Base-by-base conservation (phyloP, 1,284 basidiomycete species). In the Boletus semigastroideus region DNA sequence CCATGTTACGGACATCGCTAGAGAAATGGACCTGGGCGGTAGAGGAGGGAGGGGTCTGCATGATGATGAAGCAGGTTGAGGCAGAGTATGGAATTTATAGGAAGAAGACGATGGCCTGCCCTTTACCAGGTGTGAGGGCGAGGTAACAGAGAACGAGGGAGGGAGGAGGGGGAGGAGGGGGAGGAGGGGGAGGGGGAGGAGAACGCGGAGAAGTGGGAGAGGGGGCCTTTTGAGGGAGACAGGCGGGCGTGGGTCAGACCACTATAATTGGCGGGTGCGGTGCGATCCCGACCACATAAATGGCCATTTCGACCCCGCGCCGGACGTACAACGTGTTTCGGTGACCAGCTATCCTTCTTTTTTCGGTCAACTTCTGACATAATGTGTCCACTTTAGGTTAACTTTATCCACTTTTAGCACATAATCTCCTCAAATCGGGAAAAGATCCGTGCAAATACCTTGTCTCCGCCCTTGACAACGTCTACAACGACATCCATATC, bases 1-100 rank as follows among this genome's bases (percentile, higher is more conserved):
- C 86, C 83, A 91, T 88, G 64, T 86, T 83, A 51, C 76, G 75
- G 64, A 91, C 84, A 59, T 87, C 83, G 68, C 82, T 83, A 55
- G 84, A 87, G 67, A 91, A 91, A 54, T 85, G 77, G 67, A 90
- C 79, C 64, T 88, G 75, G 42, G 78, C 74, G n/a, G 80, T 71
- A 4, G 70, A 67, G 12, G 70, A 68, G 28, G 70, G 54, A 4
- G 70, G 58, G 1, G 71, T 62, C 55, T 76, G 73, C 74, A 78
- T 78, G 38, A 14, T 55, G 46, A 34, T 50, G 46, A 46, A 8
- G 42, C 48, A 47, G 42, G 36, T 14, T 4, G 30, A 17, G 43
- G 13, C 9, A 34, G 20, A 46, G 52, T 40, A 33, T 46, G 51
- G 14, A 41, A 54, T 69, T 67, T 69, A 70, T 69, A 67, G 53